Evolutionary conservation across 345 rosid genomes (phyloP), one percentile per base, ranked within the genome.

Genomic region (Firmiana major): DNA sequence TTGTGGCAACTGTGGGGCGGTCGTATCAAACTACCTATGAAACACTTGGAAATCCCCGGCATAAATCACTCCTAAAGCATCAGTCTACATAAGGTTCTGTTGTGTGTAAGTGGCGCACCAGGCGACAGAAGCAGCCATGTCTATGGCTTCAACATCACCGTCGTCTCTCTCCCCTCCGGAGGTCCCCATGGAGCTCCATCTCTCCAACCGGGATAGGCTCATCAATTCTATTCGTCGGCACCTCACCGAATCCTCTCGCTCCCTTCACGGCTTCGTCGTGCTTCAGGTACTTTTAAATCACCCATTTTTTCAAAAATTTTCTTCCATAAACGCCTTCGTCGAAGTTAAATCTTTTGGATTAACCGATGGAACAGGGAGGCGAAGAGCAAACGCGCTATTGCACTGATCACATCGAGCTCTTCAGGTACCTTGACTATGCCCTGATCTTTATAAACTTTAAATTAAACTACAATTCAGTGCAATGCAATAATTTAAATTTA

Each of bases 341-440:
- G 45, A 36, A 21, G 63, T 28, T 55, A 6, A 45, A 48, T 24
- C 64, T 64, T 5, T 1, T 40, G 54, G 38, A 22, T 21, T 3
- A 43, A 21, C 68, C 58, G 34, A 31, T 70, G 22, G 54, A 71
- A 12, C 78, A 94, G 97, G 99, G 98, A 65, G 99, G 99, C 21
- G 96, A 91, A 40, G 98, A 95, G 73, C 81, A 89, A 83, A 84
- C 78, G 60, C 95, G 98, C 3, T 85, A 93, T 81, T 92, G 96
- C 83, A 95, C 98, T 43, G 99, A 95, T 89, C 99, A 94, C 82
- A 3, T 81, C 22, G 98, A 94, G 77, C 93, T 93, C 75, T 94
- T 94, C 85, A 93, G 99, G 99, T 93, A 42, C 45, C 4, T 69
- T 45, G 11, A 69, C 17, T 24, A 17, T 17, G 60, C 43, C 9